These are phyloP conservation scores for Ceratocystiopsis minuta DNA, from an alignment of 2,329 filamentous ascomycete species.

Conservation along the genomic window DNA sequence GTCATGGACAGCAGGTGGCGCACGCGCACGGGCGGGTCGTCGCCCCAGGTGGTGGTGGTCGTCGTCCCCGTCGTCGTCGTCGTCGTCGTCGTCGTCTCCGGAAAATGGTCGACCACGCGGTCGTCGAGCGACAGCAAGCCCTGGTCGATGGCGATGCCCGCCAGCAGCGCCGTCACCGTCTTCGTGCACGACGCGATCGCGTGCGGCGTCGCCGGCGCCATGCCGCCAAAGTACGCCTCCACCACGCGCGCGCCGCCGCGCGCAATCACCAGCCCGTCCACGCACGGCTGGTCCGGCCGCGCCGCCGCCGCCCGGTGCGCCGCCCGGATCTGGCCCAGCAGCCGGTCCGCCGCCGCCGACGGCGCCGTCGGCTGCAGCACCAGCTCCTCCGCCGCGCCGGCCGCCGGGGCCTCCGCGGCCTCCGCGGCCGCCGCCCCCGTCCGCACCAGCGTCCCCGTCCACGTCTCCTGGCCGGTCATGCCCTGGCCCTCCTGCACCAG, in stretches of 20 bases:
- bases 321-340: too few relatives aligned
- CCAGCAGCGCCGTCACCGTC: neutral
- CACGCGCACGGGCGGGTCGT: neutral
- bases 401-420: too few relatives aligned
- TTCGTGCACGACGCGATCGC: conserved; percentile 1
- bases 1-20: conserved; percentile 1
- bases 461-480: too few relatives aligned
- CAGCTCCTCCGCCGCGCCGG: too few relatives aligned
- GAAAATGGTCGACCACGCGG: neutral
- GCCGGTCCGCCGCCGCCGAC: too few relatives aligned
- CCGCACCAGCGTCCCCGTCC: too few relatives aligned
- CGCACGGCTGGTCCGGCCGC: neutral
- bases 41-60: neutral
- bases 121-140: neutral
- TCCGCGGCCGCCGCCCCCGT: too few relatives aligned
- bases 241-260: neutral
- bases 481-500: too few relatives aligned
- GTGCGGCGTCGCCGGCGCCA: neutral
- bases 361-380: too few relatives aligned
- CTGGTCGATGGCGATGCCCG: conserved; percentile 1
- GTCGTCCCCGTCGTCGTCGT: too few relatives aligned
- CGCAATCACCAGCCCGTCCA: neutral
- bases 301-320: neutral
- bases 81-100: too few relatives aligned
- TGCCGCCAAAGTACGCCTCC: conserved; percentile 2